These are phyloP conservation scores for Wallacemonas sp. DNA, from an alignment of 208 protist genomes.

Conservation along the genomic window DNA sequence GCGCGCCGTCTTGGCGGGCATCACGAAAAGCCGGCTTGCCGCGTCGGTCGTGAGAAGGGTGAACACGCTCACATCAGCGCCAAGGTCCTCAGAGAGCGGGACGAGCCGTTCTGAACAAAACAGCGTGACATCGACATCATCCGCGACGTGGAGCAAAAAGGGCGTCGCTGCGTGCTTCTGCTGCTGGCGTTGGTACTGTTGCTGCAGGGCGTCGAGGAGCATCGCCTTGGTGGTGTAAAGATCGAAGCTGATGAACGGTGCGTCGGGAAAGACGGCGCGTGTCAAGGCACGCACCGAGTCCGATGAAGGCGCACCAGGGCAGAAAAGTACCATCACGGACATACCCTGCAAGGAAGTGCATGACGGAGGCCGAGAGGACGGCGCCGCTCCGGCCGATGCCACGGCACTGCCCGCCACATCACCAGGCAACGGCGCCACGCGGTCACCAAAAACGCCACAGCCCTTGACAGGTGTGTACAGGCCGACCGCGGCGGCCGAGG, in stretches of 20 bases:
- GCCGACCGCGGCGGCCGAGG: conserved; percentile 43
- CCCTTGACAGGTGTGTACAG: conserved; percentile 57
- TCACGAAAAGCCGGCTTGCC: conserved; percentile 16
- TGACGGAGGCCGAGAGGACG: too few relatives aligned
- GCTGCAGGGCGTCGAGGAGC: not conserved
- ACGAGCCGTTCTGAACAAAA: conserved; percentile 51
- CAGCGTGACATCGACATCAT: conserved; percentile 22
- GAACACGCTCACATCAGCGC: conserved; percentile 42
- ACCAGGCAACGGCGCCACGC: conserved; percentile 21
- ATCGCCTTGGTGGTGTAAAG: conserved; percentile 19
- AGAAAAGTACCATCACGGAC: conserved; percentile 41
- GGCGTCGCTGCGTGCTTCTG: not conserved
- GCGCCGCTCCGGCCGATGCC: not conserved
- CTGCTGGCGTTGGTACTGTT: conserved; percentile 10
- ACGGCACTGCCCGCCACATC: not conserved
- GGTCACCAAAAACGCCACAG: conserved; percentile 74
- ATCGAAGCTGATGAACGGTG: conserved; percentile 19
- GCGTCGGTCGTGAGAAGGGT: conserved; percentile 34
- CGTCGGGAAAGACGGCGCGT: conserved; percentile 10
- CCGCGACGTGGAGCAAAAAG: conserved; percentile 22
- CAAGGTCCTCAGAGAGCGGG: conserved; percentile 29
- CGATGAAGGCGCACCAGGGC: conserved; percentile 32
- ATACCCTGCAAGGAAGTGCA: conserved; percentile 38
- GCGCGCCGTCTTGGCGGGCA: not conserved
- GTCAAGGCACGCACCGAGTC: conserved; percentile 16